phyloP scores from a whole-genome alignment of 148 eudicot species.

The Spergularia marina region DNA sequence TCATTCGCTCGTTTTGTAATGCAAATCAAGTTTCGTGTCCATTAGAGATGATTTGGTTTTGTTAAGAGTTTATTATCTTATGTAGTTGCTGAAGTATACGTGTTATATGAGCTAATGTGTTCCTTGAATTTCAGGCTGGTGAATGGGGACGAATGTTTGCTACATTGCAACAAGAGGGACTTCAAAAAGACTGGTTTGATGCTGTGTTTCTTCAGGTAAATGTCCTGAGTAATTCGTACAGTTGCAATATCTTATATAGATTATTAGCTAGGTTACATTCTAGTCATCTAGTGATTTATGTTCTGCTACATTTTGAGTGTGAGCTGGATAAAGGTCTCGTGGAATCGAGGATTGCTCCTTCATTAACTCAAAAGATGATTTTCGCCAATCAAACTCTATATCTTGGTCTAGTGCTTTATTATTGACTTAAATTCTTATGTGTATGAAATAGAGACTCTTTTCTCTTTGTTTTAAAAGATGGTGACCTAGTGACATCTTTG shows the following conservation, averaged over 20 bases:
- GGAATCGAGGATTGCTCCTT: not conserved
- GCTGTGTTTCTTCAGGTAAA: slow-evolving; percentile 70
- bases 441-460: not conserved
- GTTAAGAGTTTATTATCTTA: not conserved
- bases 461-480: too few relatives aligned
- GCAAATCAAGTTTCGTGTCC: too few relatives aligned
- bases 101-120: not conserved
- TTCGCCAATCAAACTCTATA: not conserved
- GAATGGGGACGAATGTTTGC: slow-evolving; percentile 70
- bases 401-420: not conserved
- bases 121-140: slow-evolving; percentile 45
- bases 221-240: not conserved
- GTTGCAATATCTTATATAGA: not conserved
- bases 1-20: not conserved
- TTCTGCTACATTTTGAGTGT: not conserved
- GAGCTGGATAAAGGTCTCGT: not conserved
- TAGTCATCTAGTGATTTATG: not conserved
- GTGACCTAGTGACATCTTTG: too few relatives aligned
- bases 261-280: not conserved
- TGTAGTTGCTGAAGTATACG: not conserved
- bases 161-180: slow-evolving; percentile 35
- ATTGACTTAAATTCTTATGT: not conserved
- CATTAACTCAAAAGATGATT: not conserved
- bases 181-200: slow-evolving; percentile 50
- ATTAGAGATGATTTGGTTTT: too few relatives aligned